Conservation (phyloP, 108 stramenopile genomes). For the Licmophora abbreviata region DNA sequence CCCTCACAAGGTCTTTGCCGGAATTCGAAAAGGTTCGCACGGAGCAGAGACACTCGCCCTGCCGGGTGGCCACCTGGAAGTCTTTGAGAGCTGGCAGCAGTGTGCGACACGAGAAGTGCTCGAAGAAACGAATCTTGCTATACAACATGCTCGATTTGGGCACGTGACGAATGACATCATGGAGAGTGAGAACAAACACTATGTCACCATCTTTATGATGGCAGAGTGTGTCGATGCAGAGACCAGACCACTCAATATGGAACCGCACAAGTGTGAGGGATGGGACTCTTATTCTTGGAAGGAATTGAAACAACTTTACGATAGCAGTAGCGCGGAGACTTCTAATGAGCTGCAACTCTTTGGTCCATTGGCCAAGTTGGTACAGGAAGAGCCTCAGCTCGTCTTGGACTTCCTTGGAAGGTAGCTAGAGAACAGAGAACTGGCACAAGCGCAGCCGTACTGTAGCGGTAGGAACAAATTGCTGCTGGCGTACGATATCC, state of each 20-base stretch:
- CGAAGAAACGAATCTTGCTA: conserved; percentile 71
- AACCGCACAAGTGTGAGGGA: conserved; percentile 83
- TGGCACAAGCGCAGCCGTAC: no score
- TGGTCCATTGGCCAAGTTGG: conserved; percentile 58
- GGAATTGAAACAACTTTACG: conserved; percentile 31
- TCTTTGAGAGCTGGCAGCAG: conserved; percentile 80
- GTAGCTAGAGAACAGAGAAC: no score
- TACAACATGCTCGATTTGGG: conserved; percentile 41
- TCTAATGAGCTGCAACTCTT: conserved; percentile 25
- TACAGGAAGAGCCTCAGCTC: conserved; percentile 37
- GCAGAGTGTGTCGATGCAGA: conserved; percentile 23
- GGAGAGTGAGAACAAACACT: conserved; percentile 61
- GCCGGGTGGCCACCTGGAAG: conserved; percentile 83
- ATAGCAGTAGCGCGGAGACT: conserved; percentile 2
- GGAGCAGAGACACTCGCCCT: conserved; percentile 66
- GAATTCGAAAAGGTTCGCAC: conserved; percentile 73
- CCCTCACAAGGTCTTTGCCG: conserved; percentile 49
- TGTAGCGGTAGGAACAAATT: no score
- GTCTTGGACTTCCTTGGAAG: conserved; percentile 51
- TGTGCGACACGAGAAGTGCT: conserved; percentile 77
- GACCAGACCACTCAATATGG: conserved; percentile 46
- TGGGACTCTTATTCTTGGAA: conserved; percentile 79
- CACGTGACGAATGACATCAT: conserved; percentile 85
- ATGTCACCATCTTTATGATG: conserved; percentile 86
- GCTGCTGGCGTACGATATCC: no score